Evolutionary conservation across 2,329 filamentous ascomycete genomes (phyloP), one percentile per base, ranked within the genome.

Genomic region (Colletotrichum tropicale): DNA sequence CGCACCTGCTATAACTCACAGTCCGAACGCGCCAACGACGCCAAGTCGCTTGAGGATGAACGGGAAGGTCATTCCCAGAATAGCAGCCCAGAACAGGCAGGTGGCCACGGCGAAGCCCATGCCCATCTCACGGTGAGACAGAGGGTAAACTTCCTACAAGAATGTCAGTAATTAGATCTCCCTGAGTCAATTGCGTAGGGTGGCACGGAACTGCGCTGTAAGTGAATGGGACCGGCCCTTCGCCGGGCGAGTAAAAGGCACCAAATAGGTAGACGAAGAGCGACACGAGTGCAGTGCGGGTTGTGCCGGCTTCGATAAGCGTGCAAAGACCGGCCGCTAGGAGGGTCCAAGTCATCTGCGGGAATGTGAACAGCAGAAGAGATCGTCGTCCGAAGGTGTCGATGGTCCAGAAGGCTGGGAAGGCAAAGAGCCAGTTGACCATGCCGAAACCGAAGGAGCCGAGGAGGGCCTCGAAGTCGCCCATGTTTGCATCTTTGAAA

Each of bases 61-160:
- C 3, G 91, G 92, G 79, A 93, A 92, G 0, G 91, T 93, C 67
- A 94, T 89, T n/a, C 89, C 89, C 61, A 93, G 84, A 0, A 94
- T 89, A 0, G 89, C 87, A 0, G 90, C 91, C 88, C 88, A 91
- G 79, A 89, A 89, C 9, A 93, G 86, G 77, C 91, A 93, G 1
- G 91, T 94, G 2, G 93, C 91, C 10, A 94, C 93, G 9, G 92
- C 90, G 83, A 90, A 94, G 0, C 89, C 89, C 93, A 95, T 94
- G 72, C 93, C 93, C 28, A 94, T 88, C 80, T 94, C 93, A 79
- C 93, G 89, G 81, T 94, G 93, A 2, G 91, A 93, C 1, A 94
- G 88, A 0, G 93, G 93, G 81, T 93, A 94, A 3, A 94, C 91
- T 81, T 94, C 93, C 56, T 52, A 24, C 3, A 5, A 24, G 4